Evolutionary conservation across 345 rosid genomes (phyloP).

Genomic region (Hirschfeldia incana): DNA sequence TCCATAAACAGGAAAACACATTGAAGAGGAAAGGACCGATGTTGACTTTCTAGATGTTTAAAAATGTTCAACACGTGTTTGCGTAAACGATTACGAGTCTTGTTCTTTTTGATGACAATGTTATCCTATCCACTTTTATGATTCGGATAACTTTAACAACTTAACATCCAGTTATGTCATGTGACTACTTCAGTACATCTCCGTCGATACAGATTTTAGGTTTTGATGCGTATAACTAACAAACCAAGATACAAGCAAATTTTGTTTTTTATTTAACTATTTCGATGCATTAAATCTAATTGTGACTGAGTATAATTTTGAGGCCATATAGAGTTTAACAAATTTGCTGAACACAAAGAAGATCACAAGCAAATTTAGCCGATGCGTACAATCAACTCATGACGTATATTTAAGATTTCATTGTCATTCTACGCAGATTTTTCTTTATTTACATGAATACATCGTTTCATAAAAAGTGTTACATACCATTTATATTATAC

Average conservation of each 20-base stretch:
- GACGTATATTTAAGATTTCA: not conserved
- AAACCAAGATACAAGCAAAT: not conserved
- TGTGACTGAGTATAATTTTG: too few relatives aligned
- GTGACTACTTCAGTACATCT: not conserved
- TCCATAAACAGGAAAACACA: not conserved
- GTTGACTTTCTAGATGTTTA: not conserved
- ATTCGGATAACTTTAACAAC: not conserved
- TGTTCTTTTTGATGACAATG: not conserved
- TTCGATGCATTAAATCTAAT: too few relatives aligned
- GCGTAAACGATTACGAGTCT: not conserved
- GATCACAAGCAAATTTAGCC: too few relatives aligned
- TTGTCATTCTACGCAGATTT: not conserved
- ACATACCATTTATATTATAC: too few relatives aligned
- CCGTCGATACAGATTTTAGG: not conserved
- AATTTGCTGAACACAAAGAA: too few relatives aligned
- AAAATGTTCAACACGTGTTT: slow-evolving; percentile 13
- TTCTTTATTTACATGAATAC: not conserved
- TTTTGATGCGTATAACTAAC: not conserved
- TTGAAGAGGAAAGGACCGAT: not conserved
- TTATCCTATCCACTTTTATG: slow-evolving; percentile 20
- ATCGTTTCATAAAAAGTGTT: too few relatives aligned
- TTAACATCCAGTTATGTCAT: not conserved
- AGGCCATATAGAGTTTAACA: too few relatives aligned
- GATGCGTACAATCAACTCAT: not conserved
- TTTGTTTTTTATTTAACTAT: too few relatives aligned